Conservation (phyloP, 176 grass and related monocot genomes). For the Bolboschoenus planiculmis region DNA sequence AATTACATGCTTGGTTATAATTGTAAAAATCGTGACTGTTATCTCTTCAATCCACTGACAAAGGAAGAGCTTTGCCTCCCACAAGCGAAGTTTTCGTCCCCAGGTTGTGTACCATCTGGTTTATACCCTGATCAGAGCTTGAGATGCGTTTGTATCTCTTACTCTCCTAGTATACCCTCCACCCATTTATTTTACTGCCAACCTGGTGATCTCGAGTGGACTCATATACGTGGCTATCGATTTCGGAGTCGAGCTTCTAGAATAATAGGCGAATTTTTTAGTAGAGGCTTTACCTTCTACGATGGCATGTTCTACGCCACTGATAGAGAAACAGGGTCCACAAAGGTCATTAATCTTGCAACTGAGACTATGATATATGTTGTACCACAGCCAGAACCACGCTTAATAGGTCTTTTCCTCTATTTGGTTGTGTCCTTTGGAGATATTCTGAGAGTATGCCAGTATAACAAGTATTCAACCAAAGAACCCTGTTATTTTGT, state of each 20-base stretch:
- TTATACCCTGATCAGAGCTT: background rate
- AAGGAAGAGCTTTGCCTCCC: background rate
- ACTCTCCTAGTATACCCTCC: background rate
- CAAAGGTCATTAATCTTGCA: background rate
- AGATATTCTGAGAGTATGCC: slow-evolving; percentile 1
- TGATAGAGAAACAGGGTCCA: background rate
- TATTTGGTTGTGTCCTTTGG: background rate
- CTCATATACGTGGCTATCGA: background rate
- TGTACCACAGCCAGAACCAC: background rate
- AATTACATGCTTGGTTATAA: background rate
- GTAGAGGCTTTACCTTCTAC: background rate
- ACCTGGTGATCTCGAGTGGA: background rate
- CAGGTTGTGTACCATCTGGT: background rate
- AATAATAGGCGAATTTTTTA: background rate
- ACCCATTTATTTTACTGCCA: background rate
- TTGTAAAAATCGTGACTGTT: background rate
- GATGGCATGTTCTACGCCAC: background rate
- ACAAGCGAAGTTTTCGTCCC: background rate
- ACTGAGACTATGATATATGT: background rate
- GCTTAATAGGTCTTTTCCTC: background rate
- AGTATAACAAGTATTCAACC: background rate
- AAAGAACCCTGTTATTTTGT: background rate
- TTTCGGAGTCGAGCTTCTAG: background rate
- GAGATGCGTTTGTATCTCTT: background rate
- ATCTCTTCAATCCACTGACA: background rate